Percentiles rank a stretch among this genome's conserved stretches.
Conservation (phyloP, 1,139 yeast genomes). For the Suhomyces ambrosiae region DNA sequence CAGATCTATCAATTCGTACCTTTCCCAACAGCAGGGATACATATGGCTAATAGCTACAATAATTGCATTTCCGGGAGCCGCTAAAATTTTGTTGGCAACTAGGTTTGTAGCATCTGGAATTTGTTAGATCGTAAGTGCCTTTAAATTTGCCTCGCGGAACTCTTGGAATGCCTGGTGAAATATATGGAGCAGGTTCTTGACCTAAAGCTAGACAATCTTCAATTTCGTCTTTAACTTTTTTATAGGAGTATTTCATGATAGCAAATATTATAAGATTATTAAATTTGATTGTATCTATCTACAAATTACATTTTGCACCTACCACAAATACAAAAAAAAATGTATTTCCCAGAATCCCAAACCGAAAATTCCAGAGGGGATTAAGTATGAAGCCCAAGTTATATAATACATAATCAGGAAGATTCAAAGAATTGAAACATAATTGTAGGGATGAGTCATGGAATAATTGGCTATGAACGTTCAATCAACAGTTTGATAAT, state of each 20-base stretch:
- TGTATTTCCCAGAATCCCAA: slow-evolving; percentile 12
- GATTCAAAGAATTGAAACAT: slow-evolving; percentile 9
- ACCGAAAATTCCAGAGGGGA: slow-evolving; percentile 9
- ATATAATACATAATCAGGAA: slow-evolving; percentile 14
- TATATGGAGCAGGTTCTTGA: neutral
- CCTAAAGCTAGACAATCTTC: neutral
- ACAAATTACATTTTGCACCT: slow-evolving; percentile 3
- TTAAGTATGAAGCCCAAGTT: slow-evolving; percentile 10
- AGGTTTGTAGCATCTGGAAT: slow-evolving; percentile 17
- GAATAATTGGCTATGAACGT: slow-evolving; percentile 1
- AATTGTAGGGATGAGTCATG: slow-evolving; percentile 6
- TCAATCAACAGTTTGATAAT: no score
- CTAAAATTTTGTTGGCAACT: slow-evolving; percentile 10
- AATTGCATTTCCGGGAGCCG: slow-evolving; percentile 14
- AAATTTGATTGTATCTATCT: no score
- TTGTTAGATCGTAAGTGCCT: slow-evolving; percentile 21
- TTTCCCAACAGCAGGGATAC: slow-evolving; percentile 14
- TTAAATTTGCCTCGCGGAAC: slow-evolving; percentile 17
- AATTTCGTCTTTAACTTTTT: no score
- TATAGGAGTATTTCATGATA: neutral
- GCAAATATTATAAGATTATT: no score
- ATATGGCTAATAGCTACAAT: slow-evolving; percentile 20
- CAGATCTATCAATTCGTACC: no score
- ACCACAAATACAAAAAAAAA: slow-evolving; percentile 12
- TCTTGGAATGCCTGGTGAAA: neutral